Conservation (phyloP, 2,329 filamentous ascomycete species). For the Paracamarosporium sp. region DNA sequence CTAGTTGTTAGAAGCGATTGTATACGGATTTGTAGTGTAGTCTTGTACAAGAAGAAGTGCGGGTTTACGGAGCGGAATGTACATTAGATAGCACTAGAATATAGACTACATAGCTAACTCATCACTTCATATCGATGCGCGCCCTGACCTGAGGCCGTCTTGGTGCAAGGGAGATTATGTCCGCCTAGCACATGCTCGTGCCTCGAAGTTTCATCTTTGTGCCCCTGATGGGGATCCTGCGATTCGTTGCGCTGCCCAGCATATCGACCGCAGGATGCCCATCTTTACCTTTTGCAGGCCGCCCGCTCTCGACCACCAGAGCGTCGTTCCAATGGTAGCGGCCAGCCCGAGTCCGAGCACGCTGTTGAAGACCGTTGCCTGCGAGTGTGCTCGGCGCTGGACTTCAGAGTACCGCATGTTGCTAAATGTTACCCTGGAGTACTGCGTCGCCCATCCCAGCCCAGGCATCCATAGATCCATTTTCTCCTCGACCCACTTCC, state of each 20-base stretch:
- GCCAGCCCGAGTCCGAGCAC: slow-evolving; percentile 31
- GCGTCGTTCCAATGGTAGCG: slow-evolving; percentile 19
- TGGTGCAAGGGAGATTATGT: not conserved
- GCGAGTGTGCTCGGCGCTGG: slow-evolving; percentile 66
- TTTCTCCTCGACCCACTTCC: slow-evolving; percentile 87
- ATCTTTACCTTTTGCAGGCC: slow-evolving; percentile 31
- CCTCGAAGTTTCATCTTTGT: not conserved
- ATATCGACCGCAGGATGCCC: slow-evolving; percentile 35
- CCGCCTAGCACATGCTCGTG: not conserved
- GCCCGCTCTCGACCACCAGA: slow-evolving; percentile 31
- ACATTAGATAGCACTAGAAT: not conserved
- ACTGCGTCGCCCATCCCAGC: slow-evolving; percentile 90
- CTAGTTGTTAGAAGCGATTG: too few relatives aligned
- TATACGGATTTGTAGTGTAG: too few relatives aligned
- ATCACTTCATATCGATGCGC: not conserved
- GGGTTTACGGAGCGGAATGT: not conserved
- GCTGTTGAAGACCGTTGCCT: slow-evolving; percentile 40
- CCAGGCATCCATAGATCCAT: slow-evolving; percentile 77
- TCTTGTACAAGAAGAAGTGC: too few relatives aligned
- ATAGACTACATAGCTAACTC: not conserved
- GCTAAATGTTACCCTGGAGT: slow-evolving; percentile 89
- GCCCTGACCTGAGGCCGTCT: not conserved
- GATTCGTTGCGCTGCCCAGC: slow-evolving; percentile 28
- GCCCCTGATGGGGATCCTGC: slow-evolving; percentile 24
- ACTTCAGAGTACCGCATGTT: slow-evolving; percentile 92